Percentiles rank a stretch among this genome's conserved stretches.
Conservation (phyloP, 495 filamentous ascomycete species). For the Neurospora sp. region DNA sequence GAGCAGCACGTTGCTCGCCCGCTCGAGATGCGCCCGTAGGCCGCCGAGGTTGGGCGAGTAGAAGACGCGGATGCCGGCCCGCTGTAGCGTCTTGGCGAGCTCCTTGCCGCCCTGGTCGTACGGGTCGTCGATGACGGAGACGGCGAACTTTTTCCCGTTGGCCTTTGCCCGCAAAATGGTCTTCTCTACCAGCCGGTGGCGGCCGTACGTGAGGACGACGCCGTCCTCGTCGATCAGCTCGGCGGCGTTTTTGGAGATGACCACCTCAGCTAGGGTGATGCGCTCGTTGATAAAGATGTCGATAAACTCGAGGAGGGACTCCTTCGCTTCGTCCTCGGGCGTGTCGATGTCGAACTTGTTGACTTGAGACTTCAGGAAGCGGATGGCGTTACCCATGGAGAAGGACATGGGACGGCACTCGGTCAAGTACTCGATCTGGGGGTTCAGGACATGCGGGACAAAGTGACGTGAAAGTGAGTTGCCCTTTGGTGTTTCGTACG, state of each 20-base stretch:
- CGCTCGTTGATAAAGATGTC: constrained; percentile 85
- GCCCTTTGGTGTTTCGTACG: constrained; percentile 76
- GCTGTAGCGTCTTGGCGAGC: constrained; percentile 56
- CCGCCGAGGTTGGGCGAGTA: constrained; percentile 70
- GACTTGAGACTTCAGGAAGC: constrained; percentile 84
- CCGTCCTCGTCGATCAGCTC: constrained; percentile 64
- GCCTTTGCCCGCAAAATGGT: constrained; percentile 61
- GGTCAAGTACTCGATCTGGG: constrained; percentile 88
- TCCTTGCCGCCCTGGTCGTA: constrained; percentile 66
- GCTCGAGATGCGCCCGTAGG: constrained; percentile 58
- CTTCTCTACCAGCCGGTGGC: constrained; percentile 72
- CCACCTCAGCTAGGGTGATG: constrained; percentile 74
- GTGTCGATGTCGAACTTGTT: constrained; percentile 73
- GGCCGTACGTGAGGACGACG: constrained; percentile 81
- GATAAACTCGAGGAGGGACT: constrained; percentile 64
- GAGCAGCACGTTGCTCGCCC: constrained; percentile 71
- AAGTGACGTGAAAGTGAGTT: constrained; percentile 83
- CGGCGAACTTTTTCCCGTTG: constrained; percentile 55
- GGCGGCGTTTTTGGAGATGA: constrained; percentile 67
- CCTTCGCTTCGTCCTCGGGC: constrained; percentile 69
- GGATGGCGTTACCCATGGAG: constrained; percentile 91
- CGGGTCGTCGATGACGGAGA: constrained; percentile 77
- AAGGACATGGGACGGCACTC: constrained; percentile 88
- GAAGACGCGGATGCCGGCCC: constrained; percentile 60
- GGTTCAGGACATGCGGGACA: constrained; percentile 80